These are phyloP conservation scores for Friedmanniomyces simplex DNA, from an alignment of 495 filamentous ascomycete genomes.

Conservation along the genomic window DNA sequence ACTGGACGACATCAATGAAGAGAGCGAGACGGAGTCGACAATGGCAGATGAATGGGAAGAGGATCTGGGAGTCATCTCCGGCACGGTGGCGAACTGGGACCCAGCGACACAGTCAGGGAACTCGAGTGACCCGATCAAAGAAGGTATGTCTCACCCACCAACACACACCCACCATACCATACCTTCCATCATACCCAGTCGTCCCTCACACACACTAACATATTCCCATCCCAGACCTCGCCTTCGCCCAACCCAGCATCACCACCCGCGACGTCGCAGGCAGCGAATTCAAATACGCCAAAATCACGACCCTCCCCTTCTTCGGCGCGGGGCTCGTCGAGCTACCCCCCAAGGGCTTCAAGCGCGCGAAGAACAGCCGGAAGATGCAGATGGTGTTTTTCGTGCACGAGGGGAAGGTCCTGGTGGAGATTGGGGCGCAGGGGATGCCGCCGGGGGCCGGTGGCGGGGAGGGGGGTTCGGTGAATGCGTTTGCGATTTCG, in stretches of 20 bases:
- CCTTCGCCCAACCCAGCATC: conserved; percentile 64
- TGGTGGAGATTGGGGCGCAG: conserved; percentile 60
- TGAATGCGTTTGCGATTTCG: conserved; percentile 65
- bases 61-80: conserved; percentile 46
- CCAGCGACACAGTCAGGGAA: conserved; percentile 38
- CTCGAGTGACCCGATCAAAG: conserved; percentile 48
- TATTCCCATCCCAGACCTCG: conserved; percentile 47
- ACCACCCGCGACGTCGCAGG: conserved; percentile 63
- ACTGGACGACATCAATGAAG: conserved; percentile 29
- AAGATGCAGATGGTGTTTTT: conserved; percentile 96
- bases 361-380: conserved; percentile 78
- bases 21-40: conserved; percentile 36
- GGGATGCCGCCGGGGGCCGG: too few species aligned
- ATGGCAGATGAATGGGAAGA: conserved; percentile 44
- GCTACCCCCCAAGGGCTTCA: conserved; percentile 66
- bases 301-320: conserved; percentile 71
- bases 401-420: conserved; percentile 65
- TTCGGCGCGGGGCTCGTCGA: conserved; percentile 85
- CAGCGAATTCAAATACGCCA: conserved; percentile 72
- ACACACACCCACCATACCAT: background rate
- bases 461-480: background rate
- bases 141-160: conserved; percentile 35
- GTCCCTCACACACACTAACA: too few species aligned
- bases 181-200: background rate
- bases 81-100: conserved; percentile 49